Percentiles rank a stretch among this genome's conserved stretches.
Conservation (phyloP, 2,329 filamentous ascomycete genomes). For the Diaporthe velutina region DNA sequence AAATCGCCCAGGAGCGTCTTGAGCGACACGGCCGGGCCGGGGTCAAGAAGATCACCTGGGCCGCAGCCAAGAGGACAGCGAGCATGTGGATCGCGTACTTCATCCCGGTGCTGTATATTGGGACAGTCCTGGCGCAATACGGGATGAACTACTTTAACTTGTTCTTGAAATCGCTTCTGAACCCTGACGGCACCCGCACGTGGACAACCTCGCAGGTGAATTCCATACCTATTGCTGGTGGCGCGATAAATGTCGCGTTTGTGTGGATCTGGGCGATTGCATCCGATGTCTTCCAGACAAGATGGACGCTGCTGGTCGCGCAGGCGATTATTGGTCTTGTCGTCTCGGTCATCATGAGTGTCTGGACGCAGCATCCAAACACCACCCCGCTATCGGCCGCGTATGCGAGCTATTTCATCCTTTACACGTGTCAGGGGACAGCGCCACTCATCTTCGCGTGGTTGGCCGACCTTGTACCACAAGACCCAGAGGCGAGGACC, state of each 20-base stretch:
- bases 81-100: slow-evolving; percentile 60
- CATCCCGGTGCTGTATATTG: slow-evolving; percentile 58
- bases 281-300: slow-evolving; percentile 61
- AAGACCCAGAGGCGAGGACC: slow-evolving; percentile 62
- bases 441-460: slow-evolving; percentile 66
- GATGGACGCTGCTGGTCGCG: slow-evolving; percentile 63
- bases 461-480: slow-evolving; percentile 60
- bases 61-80: slow-evolving; percentile 57
- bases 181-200: slow-evolving; percentile 54
- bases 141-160: slow-evolving; percentile 61
- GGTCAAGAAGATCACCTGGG: slow-evolving; percentile 59
- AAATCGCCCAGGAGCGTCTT: slow-evolving; percentile 58
- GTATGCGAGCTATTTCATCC: slow-evolving; percentile 66
- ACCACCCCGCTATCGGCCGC: slow-evolving; percentile 58
- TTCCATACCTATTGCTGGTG: slow-evolving; percentile 61
- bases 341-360: slow-evolving; percentile 63
- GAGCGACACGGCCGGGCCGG: slow-evolving; percentile 59
- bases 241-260: slow-evolving; percentile 62
- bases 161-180: slow-evolving; percentile 55
- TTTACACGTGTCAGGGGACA: slow-evolving; percentile 61
- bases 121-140: slow-evolving; percentile 59
- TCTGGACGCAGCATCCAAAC: slow-evolving; percentile 62
- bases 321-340: slow-evolving; percentile 62
- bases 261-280: slow-evolving; percentile 68
- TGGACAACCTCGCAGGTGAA: slow-evolving; percentile 61